These are phyloP conservation scores for Phaeosphaeria sp. DNA, from an alignment of 2,329 filamentous ascomycete genomes.

Conservation along the genomic window DNA sequence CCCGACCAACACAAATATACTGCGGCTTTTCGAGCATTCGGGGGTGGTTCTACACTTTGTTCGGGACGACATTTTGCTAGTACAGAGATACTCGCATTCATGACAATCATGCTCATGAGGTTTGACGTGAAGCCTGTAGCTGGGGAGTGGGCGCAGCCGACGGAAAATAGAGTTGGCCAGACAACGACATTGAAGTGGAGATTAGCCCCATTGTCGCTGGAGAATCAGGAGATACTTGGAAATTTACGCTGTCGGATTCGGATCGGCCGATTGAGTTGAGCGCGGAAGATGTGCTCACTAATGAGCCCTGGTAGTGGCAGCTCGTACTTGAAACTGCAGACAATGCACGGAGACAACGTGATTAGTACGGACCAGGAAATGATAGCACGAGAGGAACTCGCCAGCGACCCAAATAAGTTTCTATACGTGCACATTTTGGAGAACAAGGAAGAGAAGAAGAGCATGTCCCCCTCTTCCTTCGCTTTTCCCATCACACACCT, in stretches of 20 bases:
- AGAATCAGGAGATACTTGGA: neutral
- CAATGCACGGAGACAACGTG: no score
- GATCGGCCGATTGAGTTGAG: neutral
- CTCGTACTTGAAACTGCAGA: no score
- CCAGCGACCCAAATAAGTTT: no score
- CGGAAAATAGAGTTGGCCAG: slow-evolving; percentile 17
- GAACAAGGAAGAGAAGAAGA: no score
- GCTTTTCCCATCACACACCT: no score
- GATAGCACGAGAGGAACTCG: no score
- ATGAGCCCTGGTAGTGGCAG: no score
- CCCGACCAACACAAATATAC: slow-evolving; percentile 1
- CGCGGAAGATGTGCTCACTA: neutral
- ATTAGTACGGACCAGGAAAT: no score
- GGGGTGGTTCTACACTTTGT: slow-evolving; percentile 36
- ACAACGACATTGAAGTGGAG: slow-evolving; percentile 16
- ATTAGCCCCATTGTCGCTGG: neutral
- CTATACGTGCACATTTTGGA: no score
- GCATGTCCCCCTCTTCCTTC: no score
- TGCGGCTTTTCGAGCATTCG: slow-evolving; percentile 33
- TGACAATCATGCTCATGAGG: slow-evolving; percentile 28
- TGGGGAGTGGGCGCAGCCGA: slow-evolving; percentile 18
- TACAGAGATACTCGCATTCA: slow-evolving; percentile 33
- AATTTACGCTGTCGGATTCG: neutral
- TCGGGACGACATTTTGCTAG: slow-evolving; percentile 44
- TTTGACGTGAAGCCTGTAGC: slow-evolving; percentile 29